Evolutionary conservation across 768 basidiomycete species (phyloP), one percentile per base, ranked within the genome.

Genomic region (Lactarius trivialis): DNA sequence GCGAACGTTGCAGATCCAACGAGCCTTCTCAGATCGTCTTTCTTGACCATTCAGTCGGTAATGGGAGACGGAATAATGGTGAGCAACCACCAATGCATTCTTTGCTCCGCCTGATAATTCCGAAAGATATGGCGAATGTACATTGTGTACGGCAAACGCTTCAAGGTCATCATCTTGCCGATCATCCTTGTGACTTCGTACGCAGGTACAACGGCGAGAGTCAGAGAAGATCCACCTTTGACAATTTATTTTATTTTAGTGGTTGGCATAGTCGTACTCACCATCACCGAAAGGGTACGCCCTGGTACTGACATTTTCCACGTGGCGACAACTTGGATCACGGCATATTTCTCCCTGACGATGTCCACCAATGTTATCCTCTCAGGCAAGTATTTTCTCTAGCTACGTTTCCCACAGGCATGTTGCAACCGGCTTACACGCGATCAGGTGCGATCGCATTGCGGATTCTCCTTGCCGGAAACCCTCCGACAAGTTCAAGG

Each of bases 91-190:
- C 50, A 30, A 11, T 30, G 3, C 50, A 19, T 30, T 30, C 19
- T 30, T 30, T 30, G 7, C 17, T n/a, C 19, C 15, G n/a, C 28
- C 32, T 19, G 7, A 52, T 28, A 6, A 57, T 56, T 28, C 19
- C 34, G n/a, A 19, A 56, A 61, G 61, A 36, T 61, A 32, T 61
- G 55, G 55, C 61, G 55, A 9, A 12, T 52, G 48, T 61, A 61
- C 36, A 12, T 57, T 39, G 32, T 57, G 24, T 61, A 52, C 30
- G 32, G 12, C 28, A 61, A 26, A 36, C 37, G 33, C 6, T 7
- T 52, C 7, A 2, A 24, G 49, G 9, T 36, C 39, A 32, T 55
- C 19, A 4, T 50, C 4, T 32, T 49, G 6, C 30, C 24, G 12
- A 34, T 52, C 33, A 24, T 61, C 11, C 55, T 61, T 5, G 50